A percentile compares a stretch with the other conserved stretches of the same genome.
Conservation (phyloP, 2,329 filamentous ascomycete species). For the Xylaria sp. region DNA sequence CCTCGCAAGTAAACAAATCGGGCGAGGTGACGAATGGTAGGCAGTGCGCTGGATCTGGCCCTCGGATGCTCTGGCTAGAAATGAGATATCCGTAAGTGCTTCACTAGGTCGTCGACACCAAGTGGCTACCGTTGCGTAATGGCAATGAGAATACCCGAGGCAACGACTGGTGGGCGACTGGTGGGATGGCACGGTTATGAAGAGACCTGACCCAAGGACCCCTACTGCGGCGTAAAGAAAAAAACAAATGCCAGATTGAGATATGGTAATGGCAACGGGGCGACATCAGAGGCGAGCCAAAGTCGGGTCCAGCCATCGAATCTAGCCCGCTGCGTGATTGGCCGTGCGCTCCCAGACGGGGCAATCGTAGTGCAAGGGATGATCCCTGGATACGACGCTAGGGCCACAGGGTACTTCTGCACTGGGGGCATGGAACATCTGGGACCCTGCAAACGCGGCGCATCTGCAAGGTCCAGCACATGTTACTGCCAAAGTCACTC, state of each 20-base stretch:
- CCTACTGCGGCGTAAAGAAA: too few species aligned
- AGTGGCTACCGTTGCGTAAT: constrained; percentile 28
- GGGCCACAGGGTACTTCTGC: constrained; percentile 16
- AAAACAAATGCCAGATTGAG: constrained; percentile 8
- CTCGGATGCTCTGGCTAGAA: constrained; percentile 10
- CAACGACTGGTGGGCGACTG: too few species aligned
- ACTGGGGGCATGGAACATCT: neutral
- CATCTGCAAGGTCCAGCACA: constrained; percentile 15
- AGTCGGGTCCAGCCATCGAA: constrained; percentile 18
- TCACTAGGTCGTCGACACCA: neutral
- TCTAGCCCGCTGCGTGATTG: constrained; percentile 13
- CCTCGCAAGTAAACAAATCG: constrained; percentile 27
- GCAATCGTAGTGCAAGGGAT: constrained; percentile 25
- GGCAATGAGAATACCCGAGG: neutral
- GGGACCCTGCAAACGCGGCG: neutral
- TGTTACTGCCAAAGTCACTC: constrained; percentile 23
- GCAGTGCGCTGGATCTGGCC: constrained; percentile 3
- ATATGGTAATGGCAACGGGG: neutral
- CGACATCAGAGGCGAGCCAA: constrained; percentile 8
- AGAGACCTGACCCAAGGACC: too few species aligned
- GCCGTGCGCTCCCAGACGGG: constrained; percentile 20
- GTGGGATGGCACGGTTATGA: neutral
- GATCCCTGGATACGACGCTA: constrained; percentile 14
- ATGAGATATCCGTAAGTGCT: neutral
- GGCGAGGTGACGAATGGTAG: constrained; percentile 14